Base-by-base conservation (phyloP, 208 protist species). In the Trypanosoma mega region DNA sequence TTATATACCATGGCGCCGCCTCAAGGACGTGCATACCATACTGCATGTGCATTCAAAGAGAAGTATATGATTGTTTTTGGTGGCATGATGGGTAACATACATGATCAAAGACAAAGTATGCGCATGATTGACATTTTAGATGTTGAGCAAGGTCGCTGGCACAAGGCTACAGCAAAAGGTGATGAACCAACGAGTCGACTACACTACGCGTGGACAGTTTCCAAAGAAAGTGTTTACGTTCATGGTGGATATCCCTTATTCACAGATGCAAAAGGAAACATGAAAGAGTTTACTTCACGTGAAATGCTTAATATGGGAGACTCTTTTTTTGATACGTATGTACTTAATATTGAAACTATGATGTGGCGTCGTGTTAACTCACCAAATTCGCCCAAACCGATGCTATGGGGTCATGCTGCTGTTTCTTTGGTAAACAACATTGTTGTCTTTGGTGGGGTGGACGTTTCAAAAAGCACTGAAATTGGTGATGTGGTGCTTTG, bases 261-360 rank as follows among this genome's bases (percentile, higher is more conserved):
- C 20, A 1, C 48, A 30, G 39, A 59, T 59, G 39, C 20, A 8
- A 33, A 59, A 16, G 53, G 53, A 16, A 12, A 21, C 30, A 6
- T 26, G 9, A 59, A 46, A 33, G 53, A 59, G 6, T 59, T 59
- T 48, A 33, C 53, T 21, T 45, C 34, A 18, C 7, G n/a, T 59
- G 24, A 59, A 30, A 8, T 59, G 31, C 23, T 59, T 23, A 24
- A 30, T 33, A 47, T 47, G 37, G 53, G 37, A 11, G 48, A 33
- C 21, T 16, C 24, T 33, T 41, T 59, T 29, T 59, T 59, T 47
- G 53, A 59, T 30, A 61, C 43, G 9, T 61, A 41, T 50, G 31
- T 50, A 27, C 55, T 61, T 36, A 51, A 50, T 23, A 43, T 61
- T n/a, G 55, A 50, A 41, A 34, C 43, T 29, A 61, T 61, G 43